Evolutionary conservation across 306 rosid species (phyloP).

Genomic region (Myrica gale): DNA sequence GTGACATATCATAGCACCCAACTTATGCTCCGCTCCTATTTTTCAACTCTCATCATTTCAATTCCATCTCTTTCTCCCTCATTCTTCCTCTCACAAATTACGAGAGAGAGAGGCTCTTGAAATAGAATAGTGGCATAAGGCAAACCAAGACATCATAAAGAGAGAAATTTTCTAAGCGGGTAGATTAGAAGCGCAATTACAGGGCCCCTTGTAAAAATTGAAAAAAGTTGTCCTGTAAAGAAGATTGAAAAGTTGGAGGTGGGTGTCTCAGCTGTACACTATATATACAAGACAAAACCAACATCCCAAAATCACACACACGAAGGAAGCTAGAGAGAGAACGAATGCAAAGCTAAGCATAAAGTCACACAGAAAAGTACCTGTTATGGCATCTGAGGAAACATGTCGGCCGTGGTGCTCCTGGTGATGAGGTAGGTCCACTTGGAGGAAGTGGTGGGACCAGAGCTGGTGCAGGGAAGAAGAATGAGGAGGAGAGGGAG

Average conservation of each 20-base stretch:
- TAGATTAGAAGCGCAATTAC: slow-evolving; percentile 36
- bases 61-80: slow-evolving; percentile 30
- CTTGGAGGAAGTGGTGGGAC: slow-evolving; percentile 45
- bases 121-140: slow-evolving; percentile 8
- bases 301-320: slow-evolving; percentile 6
- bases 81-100: slow-evolving; percentile 31
- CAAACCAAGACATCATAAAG: slow-evolving; percentile 26
- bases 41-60: slow-evolving; percentile 52
- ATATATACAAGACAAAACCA: slow-evolving; percentile 50
- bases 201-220: slow-evolving; percentile 32
- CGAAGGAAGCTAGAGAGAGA: slow-evolving; percentile 7
- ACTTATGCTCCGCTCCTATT: slow-evolving; percentile 47
- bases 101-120: slow-evolving; percentile 22
- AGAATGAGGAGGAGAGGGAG: slow-evolving; percentile 14
- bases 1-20: slow-evolving; percentile 60
- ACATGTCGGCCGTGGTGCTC: slow-evolving; percentile 31
- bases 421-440: slow-evolving; percentile 40
- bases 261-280: slow-evolving; percentile 38
- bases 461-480: slow-evolving; percentile 22
- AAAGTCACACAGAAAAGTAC: slow-evolving; percentile 31
- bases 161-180: slow-evolving; percentile 2
- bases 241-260: slow-evolving; percentile 33
- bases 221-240: slow-evolving; percentile 41
- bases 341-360: slow-evolving; percentile 7
- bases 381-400: slow-evolving; percentile 55